Evolutionary conservation across 140 eudicot genomes (phyloP), one percentile per base, ranked within the genome.

Genomic region (Bidens hawaiensis): DNA sequence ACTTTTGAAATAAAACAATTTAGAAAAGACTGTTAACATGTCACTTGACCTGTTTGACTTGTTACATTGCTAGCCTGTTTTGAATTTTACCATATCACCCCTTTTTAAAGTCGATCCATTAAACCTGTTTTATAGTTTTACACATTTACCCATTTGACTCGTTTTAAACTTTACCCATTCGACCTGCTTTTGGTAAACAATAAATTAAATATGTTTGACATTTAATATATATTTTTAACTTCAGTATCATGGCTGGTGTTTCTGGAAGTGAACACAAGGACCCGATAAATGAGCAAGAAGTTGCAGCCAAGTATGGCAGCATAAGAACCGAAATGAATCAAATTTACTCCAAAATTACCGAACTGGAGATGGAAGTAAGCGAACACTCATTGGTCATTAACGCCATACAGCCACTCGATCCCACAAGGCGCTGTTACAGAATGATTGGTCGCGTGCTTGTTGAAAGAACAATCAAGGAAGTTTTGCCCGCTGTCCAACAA

Each of bases 361-460:
- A 91, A 73, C 89, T 91, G 1, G 98, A 91, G 71, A 91, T 87
- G 98, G 98, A 91, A 75, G 96, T 72, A 26, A 80, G 95, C 25
- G 98, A 91, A 73, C 98, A 87, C 69, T 73, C 93, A 2, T 75
- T 91, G 68, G 96, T 91, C 60, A 84, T 87, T 33, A 91, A 84
- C 21, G 96, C 98, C 49, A 87, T 91, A 26, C 64, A 87, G 46
- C 91, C 98, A 4, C 95, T 91, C 4, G 98, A 91, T 53, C 91
- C 80, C 5, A 73, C 91, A 25, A 79, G 96, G 55, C 71, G 81
- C 72, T 90, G 98, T 73, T 91, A 79, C 84, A 78, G 96, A 25
- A 91, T 91, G 98, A 87, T 91, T 58, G 98, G 98, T 10, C 96
- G 98, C 18, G 98, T 91, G 45, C 88, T 91, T 22, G 96, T 91